These are phyloP conservation scores for Leishmania mexicana DNA, from an alignment of 208 protist genomes.

Conservation along the genomic window DNA sequence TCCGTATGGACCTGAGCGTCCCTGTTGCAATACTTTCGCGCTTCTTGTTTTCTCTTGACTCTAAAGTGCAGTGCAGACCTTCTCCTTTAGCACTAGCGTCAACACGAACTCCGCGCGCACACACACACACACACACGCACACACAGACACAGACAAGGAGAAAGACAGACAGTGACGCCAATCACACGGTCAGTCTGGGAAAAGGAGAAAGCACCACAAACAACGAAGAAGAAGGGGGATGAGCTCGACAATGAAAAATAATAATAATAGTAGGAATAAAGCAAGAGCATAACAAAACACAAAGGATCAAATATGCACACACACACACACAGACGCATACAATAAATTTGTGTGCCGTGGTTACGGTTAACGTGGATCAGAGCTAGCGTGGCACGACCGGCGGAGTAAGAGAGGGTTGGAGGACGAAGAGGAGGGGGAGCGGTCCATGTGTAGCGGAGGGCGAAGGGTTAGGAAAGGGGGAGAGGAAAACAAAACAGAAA, in stretches of 20 bases:
- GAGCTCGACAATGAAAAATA: too few species aligned
- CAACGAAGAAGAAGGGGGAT: background rate
- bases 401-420: background rate
- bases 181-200: background rate
- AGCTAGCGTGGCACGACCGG: background rate
- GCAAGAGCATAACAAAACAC: background rate
- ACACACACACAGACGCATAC: conserved; percentile 1
- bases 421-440: background rate
- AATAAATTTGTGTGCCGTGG: background rate
- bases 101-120: background rate
- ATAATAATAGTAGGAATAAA: background rate
- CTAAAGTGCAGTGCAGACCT: background rate
- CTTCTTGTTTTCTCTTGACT: background rate
- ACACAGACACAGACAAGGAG: background rate
- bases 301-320: conserved; percentile 1
- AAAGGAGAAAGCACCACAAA: background rate
- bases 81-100: background rate
- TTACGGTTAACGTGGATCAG: background rate
- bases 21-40: background rate
- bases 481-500: background rate
- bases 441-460: background rate
- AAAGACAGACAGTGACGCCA: conserved; percentile 1
- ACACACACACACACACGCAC: background rate
- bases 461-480: background rate
- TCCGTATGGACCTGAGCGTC: background rate